Evolutionary conservation across 1,284 basidiomycete genomes (phyloP), one percentile per base, ranked within the genome.

Genomic region (Leccinum pachyderme): DNA sequence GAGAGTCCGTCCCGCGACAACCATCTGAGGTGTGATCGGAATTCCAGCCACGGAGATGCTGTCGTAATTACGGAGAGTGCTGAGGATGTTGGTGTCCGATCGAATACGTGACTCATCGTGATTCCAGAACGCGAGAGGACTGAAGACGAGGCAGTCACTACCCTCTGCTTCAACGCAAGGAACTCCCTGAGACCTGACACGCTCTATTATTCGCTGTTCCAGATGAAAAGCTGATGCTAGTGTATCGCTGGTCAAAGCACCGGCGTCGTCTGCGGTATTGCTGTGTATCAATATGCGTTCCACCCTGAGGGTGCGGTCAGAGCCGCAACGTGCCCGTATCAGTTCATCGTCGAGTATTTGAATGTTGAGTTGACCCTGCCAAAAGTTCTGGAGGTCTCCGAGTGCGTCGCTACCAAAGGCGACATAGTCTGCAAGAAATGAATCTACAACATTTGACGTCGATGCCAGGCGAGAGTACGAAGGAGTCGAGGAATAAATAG

Each of bases 401-500:
- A 82, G 81, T 5, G 77, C 77, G 50, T 80, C 72, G 53, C 80
- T 75, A 27, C 75, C 77, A 4, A 81, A 77, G 44, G 79, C 72
- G 44, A 78, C 72, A 59, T 81, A 79, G 31, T 77, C 74, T 1
- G 80, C 77, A 25, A 81, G 75, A 63, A 89, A 81, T 18, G 81
- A 79, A 66, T 86, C 81, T 56, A 89, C 76, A 31, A 88, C 77
- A 51, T 75, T 73, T 47, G 80, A 73, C 57, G 81, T 81, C 63
- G 80, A 76, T 43, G 74, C 75, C 49, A 86, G 81, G 52, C 85
- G 78, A 44, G 84, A 83, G 58, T 81, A 81, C 1, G 82, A 81
- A 55, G 84, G 81, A 6, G 86, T 83, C 2, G 87, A 86, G 29
- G 88, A 83, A 70, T 94, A 95, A 51, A 93, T 81, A 46, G 91